A percentile compares a stretch with the other conserved stretches of the same genome.
Conservation (phyloP, 2,329 filamentous ascomycete species). For the Penicillium aurantiogriseum region DNA sequence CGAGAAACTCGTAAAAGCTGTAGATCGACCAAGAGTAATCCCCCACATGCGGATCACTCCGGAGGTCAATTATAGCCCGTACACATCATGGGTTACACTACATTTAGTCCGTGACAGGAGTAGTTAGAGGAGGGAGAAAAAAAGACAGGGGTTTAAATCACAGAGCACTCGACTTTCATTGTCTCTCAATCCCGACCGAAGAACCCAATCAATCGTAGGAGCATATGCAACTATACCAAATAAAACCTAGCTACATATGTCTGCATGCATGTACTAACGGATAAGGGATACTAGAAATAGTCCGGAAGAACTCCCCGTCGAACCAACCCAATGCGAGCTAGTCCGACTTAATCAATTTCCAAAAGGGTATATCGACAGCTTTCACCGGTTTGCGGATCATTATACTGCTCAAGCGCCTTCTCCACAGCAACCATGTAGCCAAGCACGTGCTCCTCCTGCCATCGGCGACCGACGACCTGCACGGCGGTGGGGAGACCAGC, state of each 20-base stretch:
- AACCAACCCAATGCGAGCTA: background rate
- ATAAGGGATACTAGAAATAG: background rate
- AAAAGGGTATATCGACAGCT: conserved; percentile 38
- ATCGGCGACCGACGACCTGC: conserved; percentile 73
- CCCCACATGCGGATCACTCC: too few relatives aligned
- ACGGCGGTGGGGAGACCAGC: conserved; percentile 83
- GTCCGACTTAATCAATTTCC: conserved; percentile 34
- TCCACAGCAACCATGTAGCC: conserved; percentile 77
- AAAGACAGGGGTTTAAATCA: background rate
- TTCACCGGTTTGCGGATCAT: conserved; percentile 32
- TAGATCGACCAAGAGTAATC: too few relatives aligned
- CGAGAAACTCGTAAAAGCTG: too few relatives aligned
- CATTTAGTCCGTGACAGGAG: background rate
- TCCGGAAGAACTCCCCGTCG: background rate
- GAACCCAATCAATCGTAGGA: background rate
- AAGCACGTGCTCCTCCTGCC: conserved; percentile 87
- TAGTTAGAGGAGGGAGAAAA: background rate
- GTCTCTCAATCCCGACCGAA: background rate
- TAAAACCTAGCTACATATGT: background rate
- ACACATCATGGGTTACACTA: background rate
- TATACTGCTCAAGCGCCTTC: conserved; percentile 60
- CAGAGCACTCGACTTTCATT: background rate
- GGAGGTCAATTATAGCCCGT: too few relatives aligned
- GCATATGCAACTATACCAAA: background rate
- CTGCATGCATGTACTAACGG: background rate